These are phyloP conservation scores for Sordariomycetes sp. DNA, from an alignment of 2,329 filamentous ascomycete species.

Conservation along the genomic window DNA sequence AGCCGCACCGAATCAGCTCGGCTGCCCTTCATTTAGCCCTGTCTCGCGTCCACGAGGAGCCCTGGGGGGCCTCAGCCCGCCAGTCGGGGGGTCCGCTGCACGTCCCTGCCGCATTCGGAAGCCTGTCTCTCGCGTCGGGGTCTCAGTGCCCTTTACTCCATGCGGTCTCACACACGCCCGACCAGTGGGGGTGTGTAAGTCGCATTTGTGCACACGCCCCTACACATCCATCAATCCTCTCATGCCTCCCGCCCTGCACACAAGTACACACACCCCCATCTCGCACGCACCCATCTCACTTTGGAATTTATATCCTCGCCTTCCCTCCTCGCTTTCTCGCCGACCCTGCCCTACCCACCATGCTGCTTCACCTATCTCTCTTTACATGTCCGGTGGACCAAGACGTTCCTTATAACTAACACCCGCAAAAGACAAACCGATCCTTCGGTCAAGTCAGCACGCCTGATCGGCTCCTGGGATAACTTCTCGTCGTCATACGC, in stretches of 20 bases:
- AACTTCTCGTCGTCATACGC: slow-evolving; percentile 73
- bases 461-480: slow-evolving; percentile 88
- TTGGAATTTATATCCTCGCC: not conserved
- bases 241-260: not conserved
- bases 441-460: slow-evolving; percentile 56
- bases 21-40: not conserved
- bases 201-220: no score
- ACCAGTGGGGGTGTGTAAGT: no score
- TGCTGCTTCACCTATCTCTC: not conserved
- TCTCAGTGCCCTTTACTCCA: no score
- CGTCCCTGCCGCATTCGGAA: not conserved
- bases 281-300: not conserved
- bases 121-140: no score
- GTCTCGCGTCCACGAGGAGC: not conserved
- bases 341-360: not conserved
- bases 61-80: not conserved
- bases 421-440: slow-evolving; percentile 41
- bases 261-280: not conserved
- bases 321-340: no score
- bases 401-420: not conserved
- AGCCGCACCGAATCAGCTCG: no score
- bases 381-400: not conserved
- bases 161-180: no score
- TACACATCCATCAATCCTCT: not conserved
- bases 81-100: not conserved